Evolutionary conservation across 2,329 filamentous ascomycete species (phyloP).

Genomic region (Penicillium sp.): DNA sequence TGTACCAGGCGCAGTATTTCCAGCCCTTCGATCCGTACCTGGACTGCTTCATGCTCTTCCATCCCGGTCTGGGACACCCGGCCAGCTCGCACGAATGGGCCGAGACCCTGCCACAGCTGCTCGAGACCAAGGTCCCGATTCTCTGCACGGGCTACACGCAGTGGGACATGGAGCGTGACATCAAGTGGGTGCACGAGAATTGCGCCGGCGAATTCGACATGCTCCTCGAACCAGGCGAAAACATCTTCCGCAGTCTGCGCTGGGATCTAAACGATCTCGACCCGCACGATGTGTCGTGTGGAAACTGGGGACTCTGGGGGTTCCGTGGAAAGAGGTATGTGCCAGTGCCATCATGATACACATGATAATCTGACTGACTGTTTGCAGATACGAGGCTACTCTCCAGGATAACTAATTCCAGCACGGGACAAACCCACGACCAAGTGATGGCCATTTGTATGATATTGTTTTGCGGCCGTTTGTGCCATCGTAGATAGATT

Average conservation of each 20-base stretch:
- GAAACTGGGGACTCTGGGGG: constrained; percentile 96
- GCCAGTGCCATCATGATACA: constrained; percentile 35
- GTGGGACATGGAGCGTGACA: constrained; percentile 87
- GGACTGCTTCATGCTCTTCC: constrained; percentile 94
- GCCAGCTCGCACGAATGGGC: constrained; percentile 91
- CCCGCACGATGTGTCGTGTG: constrained; percentile 86
- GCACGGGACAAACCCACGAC: no score
- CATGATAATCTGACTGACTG: no score
- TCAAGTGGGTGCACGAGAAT: constrained; percentile 80
- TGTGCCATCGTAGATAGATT: constrained; percentile 5
- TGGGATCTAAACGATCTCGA: constrained; percentile 98
- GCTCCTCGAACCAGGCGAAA: constrained; percentile 86
- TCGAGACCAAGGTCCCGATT: constrained; percentile 94
- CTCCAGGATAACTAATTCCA: constrained; percentile 19
- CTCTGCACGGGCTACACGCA: constrained; percentile 95
- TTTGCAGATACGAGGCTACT: constrained; percentile 37
- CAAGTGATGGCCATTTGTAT: no score
- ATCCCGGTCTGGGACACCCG: constrained; percentile 91
- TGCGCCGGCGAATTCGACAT: constrained; percentile 88
- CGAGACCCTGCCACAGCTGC: constrained; percentile 76
- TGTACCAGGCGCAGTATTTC: constrained; percentile 86
- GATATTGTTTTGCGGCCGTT: neutral
- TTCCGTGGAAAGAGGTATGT: constrained; percentile 92
- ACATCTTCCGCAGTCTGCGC: constrained; percentile 82
- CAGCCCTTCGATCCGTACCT: constrained; percentile 96